These are phyloP conservation scores for Forsythia viridissima DNA, from an alignment of 257 asterid genomes.

Conservation along the genomic window DNA sequence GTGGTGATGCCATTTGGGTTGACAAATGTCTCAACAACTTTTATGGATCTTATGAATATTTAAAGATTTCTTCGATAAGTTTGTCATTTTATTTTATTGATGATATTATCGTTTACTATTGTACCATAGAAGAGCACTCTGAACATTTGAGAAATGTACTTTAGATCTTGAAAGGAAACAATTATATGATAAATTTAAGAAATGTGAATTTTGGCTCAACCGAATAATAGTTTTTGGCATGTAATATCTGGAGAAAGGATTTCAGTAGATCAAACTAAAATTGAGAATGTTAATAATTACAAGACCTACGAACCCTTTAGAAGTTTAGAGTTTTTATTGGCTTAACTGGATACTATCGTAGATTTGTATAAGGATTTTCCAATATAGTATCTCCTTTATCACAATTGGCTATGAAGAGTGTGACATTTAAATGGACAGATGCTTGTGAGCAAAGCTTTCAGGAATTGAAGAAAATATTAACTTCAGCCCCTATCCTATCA, in stretches of 20 bases:
- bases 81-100: not conserved
- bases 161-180: too few relatives aligned
- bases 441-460: not conserved
- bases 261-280: not conserved
- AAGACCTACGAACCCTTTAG: not conserved
- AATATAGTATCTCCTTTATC: not conserved
- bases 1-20: too few relatives aligned
- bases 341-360: not conserved
- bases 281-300: not conserved
- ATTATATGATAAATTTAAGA: too few relatives aligned
- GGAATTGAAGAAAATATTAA: not conserved
- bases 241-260: too few relatives aligned
- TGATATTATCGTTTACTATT: not conserved
- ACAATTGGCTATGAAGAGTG: not conserved
- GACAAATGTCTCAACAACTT: too few relatives aligned
- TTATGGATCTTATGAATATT: too few relatives aligned
- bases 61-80: too few relatives aligned
- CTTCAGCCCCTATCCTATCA: not conserved
- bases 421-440: not conserved
- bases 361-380: not conserved
- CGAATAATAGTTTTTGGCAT: too few relatives aligned
- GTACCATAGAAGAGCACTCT: not conserved
- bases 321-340: too few relatives aligned
- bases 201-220: too few relatives aligned
- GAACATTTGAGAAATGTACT: too few relatives aligned